These are phyloP conservation scores for Buddleja alternifolia DNA, from an alignment of 257 asterid genomes.

Conservation along the genomic window DNA sequence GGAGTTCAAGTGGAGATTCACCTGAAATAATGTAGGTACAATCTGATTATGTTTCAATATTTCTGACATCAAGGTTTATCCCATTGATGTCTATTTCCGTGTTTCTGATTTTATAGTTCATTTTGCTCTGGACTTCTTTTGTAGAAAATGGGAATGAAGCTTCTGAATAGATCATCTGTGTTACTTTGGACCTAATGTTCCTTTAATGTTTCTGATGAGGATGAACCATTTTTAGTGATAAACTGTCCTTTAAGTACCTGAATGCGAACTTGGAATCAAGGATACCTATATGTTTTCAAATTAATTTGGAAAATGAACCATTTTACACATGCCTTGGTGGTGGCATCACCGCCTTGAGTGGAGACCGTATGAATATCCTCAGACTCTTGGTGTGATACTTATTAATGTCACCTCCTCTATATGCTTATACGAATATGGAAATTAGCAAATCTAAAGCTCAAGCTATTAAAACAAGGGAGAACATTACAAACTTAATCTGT, in stretches of 20 bases:
- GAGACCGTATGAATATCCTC: too few species aligned
- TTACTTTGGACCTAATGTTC: not conserved
- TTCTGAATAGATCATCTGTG: not conserved
- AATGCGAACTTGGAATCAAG: too few species aligned
- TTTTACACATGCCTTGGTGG: too few species aligned
- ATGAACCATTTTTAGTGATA: not conserved
- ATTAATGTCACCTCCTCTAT: not conserved
- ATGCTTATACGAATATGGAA: not conserved
- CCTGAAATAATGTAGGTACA: conserved; percentile 83
- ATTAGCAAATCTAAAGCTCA: not conserved
- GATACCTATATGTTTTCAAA: too few species aligned
- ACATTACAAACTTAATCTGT: not conserved
- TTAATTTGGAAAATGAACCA: too few species aligned
- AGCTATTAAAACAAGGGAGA: not conserved
- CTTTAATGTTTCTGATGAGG: conserved; percentile 3
- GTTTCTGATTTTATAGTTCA: not conserved
- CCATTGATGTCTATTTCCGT: conserved; percentile 4
- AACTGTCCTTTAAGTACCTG: too few species aligned
- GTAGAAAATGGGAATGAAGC: conserved; percentile 5
- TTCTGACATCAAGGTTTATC: conserved; percentile 23
- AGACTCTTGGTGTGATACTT: not conserved
- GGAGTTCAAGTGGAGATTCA: conserved; percentile 49
- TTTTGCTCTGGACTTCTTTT: not conserved
- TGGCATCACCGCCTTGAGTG: too few species aligned
- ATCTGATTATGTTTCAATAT: conserved; percentile 15